Evolutionary conservation across 1,284 basidiomycete genomes (phyloP), one percentile per base, ranked within the genome.

Genomic region (Melampsora americana): DNA sequence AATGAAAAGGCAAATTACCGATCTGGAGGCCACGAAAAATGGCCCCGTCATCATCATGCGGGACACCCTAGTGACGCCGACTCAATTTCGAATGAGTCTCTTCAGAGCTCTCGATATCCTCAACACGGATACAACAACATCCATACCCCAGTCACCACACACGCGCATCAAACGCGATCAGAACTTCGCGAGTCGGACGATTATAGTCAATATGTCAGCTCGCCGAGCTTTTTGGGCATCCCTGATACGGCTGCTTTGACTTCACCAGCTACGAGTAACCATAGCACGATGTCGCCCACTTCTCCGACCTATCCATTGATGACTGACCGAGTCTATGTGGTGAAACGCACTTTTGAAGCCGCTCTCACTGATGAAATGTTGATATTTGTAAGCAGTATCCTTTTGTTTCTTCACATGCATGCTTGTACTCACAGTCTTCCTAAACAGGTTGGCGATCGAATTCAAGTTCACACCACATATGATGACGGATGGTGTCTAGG

Each of bases 401-500:
- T 12, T 39, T 39, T 44, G 12, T 14, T 1, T 11, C 42, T 44
- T 44, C 16, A 44, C 42, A 1, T 12, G 4, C 42, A 4, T 44
- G 14, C 42, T 4, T 12, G 16, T 12, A 16, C 42, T 44, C 3
- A 44, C 14, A 3, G 16, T 44, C 16, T 35, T 9, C 16, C 16
- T 16, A 14, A 44, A 44, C 32, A 75, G 73, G 28, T 75, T 3
- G 73, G 73, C 12, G 66, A 75, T 32, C 50, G 73, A 62, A 42
- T 75, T 30, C 35, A 68, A 48, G 56, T 75, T 23, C 56, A 28
- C 20, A 46, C 68, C 23, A 48, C 42, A 23, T 75, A 75, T 44
- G 73, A 75, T 18, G 73, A 75, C 32, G 73, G 73, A 28, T 75
- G 73, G 73, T 75, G 73, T 53, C 35, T 75, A 48, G 73, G 73